Conservation (phyloP, 2,329 filamentous ascomycete genomes). For the Colletotrichum paranaense region DNA sequence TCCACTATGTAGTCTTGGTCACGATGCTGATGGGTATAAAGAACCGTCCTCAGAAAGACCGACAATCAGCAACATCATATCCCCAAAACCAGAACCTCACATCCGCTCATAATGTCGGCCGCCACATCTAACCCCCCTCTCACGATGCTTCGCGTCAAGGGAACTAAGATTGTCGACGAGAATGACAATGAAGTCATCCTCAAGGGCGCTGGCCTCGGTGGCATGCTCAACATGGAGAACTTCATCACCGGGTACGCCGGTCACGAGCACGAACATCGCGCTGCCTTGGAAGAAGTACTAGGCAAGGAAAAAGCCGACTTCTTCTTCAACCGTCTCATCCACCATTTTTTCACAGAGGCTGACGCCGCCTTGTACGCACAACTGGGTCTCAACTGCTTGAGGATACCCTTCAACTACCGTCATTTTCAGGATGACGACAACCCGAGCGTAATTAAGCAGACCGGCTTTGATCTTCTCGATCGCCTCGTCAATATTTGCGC, state of each 20-base stretch:
- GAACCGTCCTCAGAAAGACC: neutral
- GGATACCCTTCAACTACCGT: conserved; percentile 71
- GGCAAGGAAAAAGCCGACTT: conserved; percentile 68
- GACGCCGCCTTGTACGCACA: conserved; percentile 69
- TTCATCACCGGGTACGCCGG: conserved; percentile 73
- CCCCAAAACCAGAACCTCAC: neutral
- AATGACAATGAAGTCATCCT: conserved; percentile 59
- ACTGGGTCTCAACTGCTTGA: conserved; percentile 67
- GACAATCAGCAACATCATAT: neutral
- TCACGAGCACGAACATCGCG: conserved; percentile 67
- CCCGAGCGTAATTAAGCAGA: conserved; percentile 57
- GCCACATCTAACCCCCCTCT: conserved; percentile 37
- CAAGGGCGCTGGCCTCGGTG: conserved; percentile 45
- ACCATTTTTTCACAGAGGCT: conserved; percentile 69
- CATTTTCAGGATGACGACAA: conserved; percentile 66
- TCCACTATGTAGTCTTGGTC: neutral
- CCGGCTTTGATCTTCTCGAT: conserved; percentile 61
- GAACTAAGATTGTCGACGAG: conserved; percentile 54
- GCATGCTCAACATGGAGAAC: conserved; percentile 64
- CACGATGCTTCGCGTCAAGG: conserved; percentile 44
- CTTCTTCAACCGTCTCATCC: conserved; percentile 67
- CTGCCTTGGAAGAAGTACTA: conserved; percentile 62
- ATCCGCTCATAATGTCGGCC: neutral
- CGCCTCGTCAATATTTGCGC: conserved; percentile 58
- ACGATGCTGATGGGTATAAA: conserved; percentile 20